A percentile compares a stretch with the other conserved stretches of the same genome.
Conservation (phyloP, 345 rosid species). For the rapeseed (Brassica napus) region Da-Ae NC_063438.1:4363001-4363500, state of each 20-base stretch:
- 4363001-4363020: background rate
- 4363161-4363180: constrained; percentile 37
- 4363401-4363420: constrained; percentile 34
- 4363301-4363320: constrained; percentile 10
- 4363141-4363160: constrained; percentile 27
- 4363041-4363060: background rate
- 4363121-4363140: constrained; percentile 3
- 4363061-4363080: background rate
- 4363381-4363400: constrained; percentile 16
- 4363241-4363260: constrained; percentile 37
- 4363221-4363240: constrained; percentile 47
- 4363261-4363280: constrained; percentile 44
- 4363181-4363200: background rate
- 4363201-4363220: constrained; percentile 29
- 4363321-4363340: background rate
- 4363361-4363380: constrained; percentile 17
- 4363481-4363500: constrained; percentile 31
- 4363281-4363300: constrained; percentile 35
- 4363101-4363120: background rate
- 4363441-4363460: background rate
- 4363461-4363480: constrained; percentile 16
- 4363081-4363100: background rate
- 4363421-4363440: constrained; percentile 35
- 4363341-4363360: background rate
- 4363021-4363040: background rate